Base-by-base conservation (phyloP, 441 rosid genomes). In the Hura crepitans region DNA sequence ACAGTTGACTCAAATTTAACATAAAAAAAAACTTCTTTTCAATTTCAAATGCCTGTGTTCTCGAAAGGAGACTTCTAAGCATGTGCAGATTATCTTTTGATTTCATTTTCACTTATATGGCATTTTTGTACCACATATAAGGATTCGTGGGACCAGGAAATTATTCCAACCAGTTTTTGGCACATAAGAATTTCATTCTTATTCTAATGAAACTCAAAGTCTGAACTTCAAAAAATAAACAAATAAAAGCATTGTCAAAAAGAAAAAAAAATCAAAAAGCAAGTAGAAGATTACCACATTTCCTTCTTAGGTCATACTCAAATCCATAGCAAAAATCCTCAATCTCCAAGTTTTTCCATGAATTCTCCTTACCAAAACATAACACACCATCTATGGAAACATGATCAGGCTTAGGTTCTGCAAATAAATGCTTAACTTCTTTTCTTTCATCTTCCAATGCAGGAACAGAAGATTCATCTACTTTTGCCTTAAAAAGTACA, bases 331-430 rank as follows among this genome's bases (percentile, higher is more conserved):
- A 71, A 69, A 87, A 81, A 3, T 82, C 88, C 53, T 82, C 87
- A 71, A 81, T 63, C 35, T 70, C 86, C 37, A 78, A 78, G 62
- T 71, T 50, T 74, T 84, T 83, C 69, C 78, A 84, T 37, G 81
- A 66, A 76, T 73, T 79, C 73, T 89, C 89, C 73, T 82, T 79
- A 62, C 78, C 78, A 27, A 82, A 74, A 68, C 84, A 82, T 56
- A 85, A 74, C 56, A 72, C 82, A 71, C 84, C 83, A 56, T 90
- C 94, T 12, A 84, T 82, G 1, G 79, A 76, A 63, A 72, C 65
- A 74, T 77, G 76, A 39, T 85, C 89, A 74, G 77, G 72, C 75
- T 82, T 78, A 35, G 94, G 84, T 63, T 89, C 94, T 66, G 73
- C 79, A 33, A 81, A 65, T 56, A 81, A 70, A 70, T 74, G 82